phyloP scores from a whole-genome alignment of 2,329 filamentous ascomycete species.

The Fusarium anthophilum region DNA sequence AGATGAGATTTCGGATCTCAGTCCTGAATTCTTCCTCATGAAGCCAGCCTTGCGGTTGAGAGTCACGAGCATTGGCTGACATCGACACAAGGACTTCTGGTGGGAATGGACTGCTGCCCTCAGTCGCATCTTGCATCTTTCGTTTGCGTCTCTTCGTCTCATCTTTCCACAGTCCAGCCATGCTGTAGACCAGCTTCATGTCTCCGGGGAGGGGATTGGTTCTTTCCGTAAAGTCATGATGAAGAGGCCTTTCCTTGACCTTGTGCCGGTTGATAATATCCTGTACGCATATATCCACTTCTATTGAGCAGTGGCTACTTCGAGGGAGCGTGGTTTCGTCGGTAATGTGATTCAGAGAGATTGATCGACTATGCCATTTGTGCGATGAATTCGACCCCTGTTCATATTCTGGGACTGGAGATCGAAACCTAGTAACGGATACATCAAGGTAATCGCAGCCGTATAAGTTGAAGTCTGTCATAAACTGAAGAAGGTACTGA shows the following conservation, averaged over 20 bases:
- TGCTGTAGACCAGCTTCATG: slow-evolving; percentile 89
- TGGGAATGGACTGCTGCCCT: slow-evolving; percentile 79
- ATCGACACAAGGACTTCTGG: slow-evolving; percentile 86
- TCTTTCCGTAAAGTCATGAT: slow-evolving; percentile 87
- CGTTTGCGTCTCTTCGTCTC: slow-evolving; percentile 83
- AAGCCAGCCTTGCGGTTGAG: slow-evolving; percentile 84
- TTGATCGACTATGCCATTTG: slow-evolving; percentile 82
- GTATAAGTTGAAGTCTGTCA: slow-evolving; percentile 98
- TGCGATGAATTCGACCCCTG: slow-evolving; percentile 69
- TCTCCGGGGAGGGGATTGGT: slow-evolving; percentile 69
- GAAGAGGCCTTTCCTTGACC: slow-evolving; percentile 79
- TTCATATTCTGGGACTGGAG: slow-evolving; percentile 76
- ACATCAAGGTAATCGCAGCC: slow-evolving; percentile 89
- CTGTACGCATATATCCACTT: slow-evolving; percentile 89
- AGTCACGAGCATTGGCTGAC: slow-evolving; percentile 81
- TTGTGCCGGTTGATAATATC: slow-evolving; percentile 84
- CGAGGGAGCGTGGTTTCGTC: slow-evolving; percentile 74
- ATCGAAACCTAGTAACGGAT: slow-evolving; percentile 75
- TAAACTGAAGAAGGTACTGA: slow-evolving; percentile 94
- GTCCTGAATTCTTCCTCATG: slow-evolving; percentile 86
- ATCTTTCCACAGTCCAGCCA: slow-evolving; percentile 93
- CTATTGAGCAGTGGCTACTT: slow-evolving; percentile 86
- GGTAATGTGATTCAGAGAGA: slow-evolving; percentile 60
- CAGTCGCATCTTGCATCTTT: slow-evolving; percentile 70
- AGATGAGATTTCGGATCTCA: slow-evolving; percentile 70